Evolutionary conservation across 192 early-diverging fungal genomes (phyloP).

Genomic region (Backusella luteola): DNA sequence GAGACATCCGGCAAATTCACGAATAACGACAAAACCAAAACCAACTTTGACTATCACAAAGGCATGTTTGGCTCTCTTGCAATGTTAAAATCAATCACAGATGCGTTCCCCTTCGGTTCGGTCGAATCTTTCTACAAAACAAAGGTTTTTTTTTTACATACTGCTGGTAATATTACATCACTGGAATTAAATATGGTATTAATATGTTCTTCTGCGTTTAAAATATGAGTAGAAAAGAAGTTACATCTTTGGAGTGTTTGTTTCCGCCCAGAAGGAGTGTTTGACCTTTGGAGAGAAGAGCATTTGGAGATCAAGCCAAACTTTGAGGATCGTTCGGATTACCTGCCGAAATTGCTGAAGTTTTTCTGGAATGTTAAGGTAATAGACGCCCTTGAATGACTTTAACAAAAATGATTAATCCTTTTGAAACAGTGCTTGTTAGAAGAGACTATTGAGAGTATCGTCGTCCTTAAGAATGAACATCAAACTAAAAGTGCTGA

Average conservation of each 20-base stretch:
- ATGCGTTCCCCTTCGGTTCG: background rate
- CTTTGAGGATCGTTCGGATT: no score
- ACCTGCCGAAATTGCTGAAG: no score
- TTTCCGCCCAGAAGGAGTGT: background rate
- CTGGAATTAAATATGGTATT: background rate
- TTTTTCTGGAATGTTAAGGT: no score
- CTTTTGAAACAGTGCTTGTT: background rate
- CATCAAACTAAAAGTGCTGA: no score
- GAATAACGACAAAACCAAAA: background rate
- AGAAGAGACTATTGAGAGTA: background rate
- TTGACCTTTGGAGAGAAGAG: background rate
- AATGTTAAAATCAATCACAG: background rate
- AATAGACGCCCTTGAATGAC: no score
- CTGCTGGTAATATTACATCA: background rate
- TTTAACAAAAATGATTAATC: background rate
- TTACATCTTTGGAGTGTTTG: background rate
- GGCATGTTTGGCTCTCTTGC: background rate
- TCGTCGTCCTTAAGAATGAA: no score
- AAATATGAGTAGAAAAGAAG: background rate
- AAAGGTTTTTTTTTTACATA: constrained; percentile 1
- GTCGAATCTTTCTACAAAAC: background rate
- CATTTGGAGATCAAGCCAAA: background rate
- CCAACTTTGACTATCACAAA: background rate
- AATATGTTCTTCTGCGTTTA: background rate
- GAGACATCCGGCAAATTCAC: background rate